Base-by-base conservation (phyloP, 352 stramenopile genomes). In the Phytopythium boreale region DNA sequence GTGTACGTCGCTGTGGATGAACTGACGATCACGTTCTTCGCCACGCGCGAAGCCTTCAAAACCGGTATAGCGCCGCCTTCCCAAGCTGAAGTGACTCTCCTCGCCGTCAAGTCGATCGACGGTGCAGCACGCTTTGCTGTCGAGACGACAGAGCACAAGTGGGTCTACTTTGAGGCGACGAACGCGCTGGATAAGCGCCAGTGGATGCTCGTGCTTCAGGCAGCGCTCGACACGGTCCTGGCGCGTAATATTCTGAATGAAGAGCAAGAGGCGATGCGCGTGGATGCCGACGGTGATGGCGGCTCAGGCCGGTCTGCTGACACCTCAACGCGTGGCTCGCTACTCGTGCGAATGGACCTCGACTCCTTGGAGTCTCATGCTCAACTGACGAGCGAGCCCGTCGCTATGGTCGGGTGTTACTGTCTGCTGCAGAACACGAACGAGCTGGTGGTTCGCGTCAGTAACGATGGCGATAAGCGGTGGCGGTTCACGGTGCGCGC, bases 31-130 rank as follows among this genome's bases (percentile, higher is more conserved):
- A 66, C 70, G 1, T 83, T 91, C 24, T 87, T 83, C 60, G 79
- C 77, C 1, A 80, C 79, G 1, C 72, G 81, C 5, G 84, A 93
- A 36, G 76, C 74, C 0, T 90, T 84, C 41, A 89, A 89, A 36
- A 66, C 71, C 22, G 76, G 75, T 0, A 62, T 72, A 8, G 31
- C 62, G 1, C 57, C 68, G 1, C 24, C 56, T 26, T 53, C 66
- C 2, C 43, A 67, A 62, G 36, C 61, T 39, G 14, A 69, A 6
- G 68, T 81, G 39, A 77, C 74, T 2, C 59, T 79, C 0, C 58
- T 86, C 1, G 71, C 72, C 2, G 70, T 78, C 4, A 75, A 79
- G 51, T 47, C 50, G 19, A 5, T 52, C n/a, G 62, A 70, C 51
- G 66, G 70, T 4, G 62, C 69, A 15, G 53, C 46, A 0, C 67